Evolutionary conservation across 768 basidiomycete genomes (phyloP).

Genomic region (Phanerochaete sordida): DNA sequence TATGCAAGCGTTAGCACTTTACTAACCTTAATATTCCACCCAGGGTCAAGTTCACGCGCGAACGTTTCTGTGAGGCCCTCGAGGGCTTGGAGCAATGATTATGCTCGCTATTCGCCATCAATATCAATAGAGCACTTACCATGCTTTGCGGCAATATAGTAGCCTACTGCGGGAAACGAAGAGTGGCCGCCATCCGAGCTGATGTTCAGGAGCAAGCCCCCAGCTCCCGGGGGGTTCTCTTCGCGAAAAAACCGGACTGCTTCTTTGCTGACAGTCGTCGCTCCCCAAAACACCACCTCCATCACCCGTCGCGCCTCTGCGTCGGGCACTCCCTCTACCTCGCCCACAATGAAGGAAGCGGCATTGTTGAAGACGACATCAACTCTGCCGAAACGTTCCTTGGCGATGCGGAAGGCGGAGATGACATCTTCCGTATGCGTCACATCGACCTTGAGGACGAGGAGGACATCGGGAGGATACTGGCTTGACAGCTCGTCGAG

Average conservation of each 20-base stretch:
- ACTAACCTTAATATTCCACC: no score
- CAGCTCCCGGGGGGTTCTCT: slow-evolving; percentile 9
- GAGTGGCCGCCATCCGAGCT: neutral
- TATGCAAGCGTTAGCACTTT: no score
- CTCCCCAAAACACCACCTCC: slow-evolving; percentile 30
- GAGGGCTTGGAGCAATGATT: slow-evolving; percentile 32
- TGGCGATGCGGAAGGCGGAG: slow-evolving; percentile 31
- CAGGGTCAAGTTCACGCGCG: no score
- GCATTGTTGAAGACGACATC: slow-evolving; percentile 49
- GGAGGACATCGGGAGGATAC: slow-evolving; percentile 31
- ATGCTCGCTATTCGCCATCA: slow-evolving; percentile 27
- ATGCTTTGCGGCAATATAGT: slow-evolving; percentile 12
- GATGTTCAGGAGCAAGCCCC: slow-evolving; percentile 19
- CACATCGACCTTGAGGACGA: slow-evolving; percentile 39
- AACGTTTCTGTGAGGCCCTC: no score
- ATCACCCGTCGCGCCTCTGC: slow-evolving; percentile 32
- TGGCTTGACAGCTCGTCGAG: slow-evolving; percentile 27
- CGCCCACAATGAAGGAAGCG: slow-evolving; percentile 26
- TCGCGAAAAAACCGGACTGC: slow-evolving; percentile 33
- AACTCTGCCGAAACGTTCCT: slow-evolving; percentile 36
- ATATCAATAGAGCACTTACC: slow-evolving; percentile 34
- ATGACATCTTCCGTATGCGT: slow-evolving; percentile 29
- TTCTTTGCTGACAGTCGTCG: slow-evolving; percentile 10
- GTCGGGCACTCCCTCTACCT: slow-evolving; percentile 35
- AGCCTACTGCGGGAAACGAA: neutral